Conservation (phyloP, 495 filamentous ascomycete genomes). For the Xylaria grammica region DNA sequence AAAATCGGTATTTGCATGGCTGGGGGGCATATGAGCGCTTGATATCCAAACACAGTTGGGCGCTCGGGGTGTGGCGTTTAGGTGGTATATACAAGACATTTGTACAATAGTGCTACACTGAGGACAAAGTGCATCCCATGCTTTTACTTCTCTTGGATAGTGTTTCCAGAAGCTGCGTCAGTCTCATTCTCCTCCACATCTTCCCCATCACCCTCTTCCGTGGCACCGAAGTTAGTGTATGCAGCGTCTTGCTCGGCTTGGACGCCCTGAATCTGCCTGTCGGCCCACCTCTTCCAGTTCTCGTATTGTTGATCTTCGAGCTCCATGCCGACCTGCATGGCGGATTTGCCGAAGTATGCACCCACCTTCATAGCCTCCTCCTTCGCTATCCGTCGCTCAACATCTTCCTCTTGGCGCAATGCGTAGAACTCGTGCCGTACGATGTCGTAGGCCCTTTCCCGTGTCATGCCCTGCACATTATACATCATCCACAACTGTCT, state of each 20-base stretch:
- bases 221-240: slow-evolving; percentile 45
- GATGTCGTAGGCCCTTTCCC: slow-evolving; percentile 78
- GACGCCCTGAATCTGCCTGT: slow-evolving; percentile 48
- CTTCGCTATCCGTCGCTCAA: slow-evolving; percentile 79
- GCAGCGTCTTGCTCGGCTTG: slow-evolving; percentile 54
- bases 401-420: slow-evolving; percentile 78
- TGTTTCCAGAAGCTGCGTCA: neutral
- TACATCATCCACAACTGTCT: slow-evolving; percentile 85
- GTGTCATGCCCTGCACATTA: slow-evolving; percentile 60
- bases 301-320: slow-evolving; percentile 80
- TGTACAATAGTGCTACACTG: slow-evolving; percentile 36
- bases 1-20: slow-evolving; percentile 7
- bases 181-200: slow-evolving; percentile 19
- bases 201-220: slow-evolving; percentile 30
- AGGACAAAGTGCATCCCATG: slow-evolving; percentile 14
- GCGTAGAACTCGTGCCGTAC: slow-evolving; percentile 91
- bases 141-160: neutral
- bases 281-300: slow-evolving; percentile 82
- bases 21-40: slow-evolving; percentile 9
- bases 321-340: slow-evolving; percentile 76
- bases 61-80: slow-evolving; percentile 14
- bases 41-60: neutral
- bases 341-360: slow-evolving; percentile 80
- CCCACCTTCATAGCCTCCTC: slow-evolving; percentile 89
- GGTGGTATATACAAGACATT: slow-evolving; percentile 22